Base-by-base conservation (phyloP, 768 basidiomycete genomes). In the Boletellus emodensis region DNA sequence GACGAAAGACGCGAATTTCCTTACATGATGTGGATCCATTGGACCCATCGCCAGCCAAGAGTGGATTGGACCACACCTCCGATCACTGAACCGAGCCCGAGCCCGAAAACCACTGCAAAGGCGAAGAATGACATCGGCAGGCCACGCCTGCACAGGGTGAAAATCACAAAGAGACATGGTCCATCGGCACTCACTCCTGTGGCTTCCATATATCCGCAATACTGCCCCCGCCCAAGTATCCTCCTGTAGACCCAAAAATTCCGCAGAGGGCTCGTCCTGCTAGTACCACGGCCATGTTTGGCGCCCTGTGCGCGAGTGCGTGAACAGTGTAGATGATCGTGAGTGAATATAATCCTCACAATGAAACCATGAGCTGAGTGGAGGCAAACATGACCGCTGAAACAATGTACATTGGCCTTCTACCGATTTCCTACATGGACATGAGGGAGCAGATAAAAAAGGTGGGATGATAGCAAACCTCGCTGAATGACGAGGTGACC, bases 41-140 rank as follows among this genome's bases (percentile, higher is more conserved):
- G 80, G 17, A 92, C 85, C 87, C 89, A 90, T 35, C 87, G 71
- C 87, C 89, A 91, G 53, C 74, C 74, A 6, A 90, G 68, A 28
- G 69, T 79, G 54, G 78, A 73, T 58, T 88, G 80, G 32, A 87
- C 74, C 76, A 82, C 85, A 9, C 83, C 84, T 24, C 80, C 79
- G 4, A 76, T 67, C 0, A 84, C 66, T 0, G 87, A 81, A 6
- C 84, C 89, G 2, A 90, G 38, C 0, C 82, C 85, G 0, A 80
- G 78, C 0, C 78, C 76, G 8, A 75, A 78, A 14, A 90, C 57
- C 0, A 82, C 82, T 2, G 72, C 66, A 11, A 83, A 59, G 0
- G 85, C 72, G 61, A 88, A 93, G 1, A 85, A 49, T 0, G 84
- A 72, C 88, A 90, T 90, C 0, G 88, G 88, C 1, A 85, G 52